Base-by-base conservation (phyloP, 352 stramenopile species). In the Elongisporangium anandrum region DNA sequence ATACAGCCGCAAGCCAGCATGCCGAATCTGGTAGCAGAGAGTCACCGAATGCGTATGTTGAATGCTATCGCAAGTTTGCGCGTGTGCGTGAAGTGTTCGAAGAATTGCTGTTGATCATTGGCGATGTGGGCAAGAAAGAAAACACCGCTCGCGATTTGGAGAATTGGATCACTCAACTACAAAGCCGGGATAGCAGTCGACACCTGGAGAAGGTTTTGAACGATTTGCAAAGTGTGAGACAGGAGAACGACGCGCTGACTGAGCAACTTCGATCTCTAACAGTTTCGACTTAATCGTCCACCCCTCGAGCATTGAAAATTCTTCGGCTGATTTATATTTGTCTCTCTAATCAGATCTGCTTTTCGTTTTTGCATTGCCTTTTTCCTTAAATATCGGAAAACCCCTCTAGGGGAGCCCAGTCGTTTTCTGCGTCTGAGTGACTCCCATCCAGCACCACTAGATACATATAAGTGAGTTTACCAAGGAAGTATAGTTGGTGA, bases 21-120 rank as follows among this genome's bases (percentile, higher is more conserved):
- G 26, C 60, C 10, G 61, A 68, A 3, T 45, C 34, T 12, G 64
- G 49, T 21, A 24, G 17, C 34, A 50, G 38, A 23, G 39, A 63
- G 15, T 19, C 24, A 2, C 21, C 16, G 12, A 76, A 66, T 22
- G 64, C 68, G n/a, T 88, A 90, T 59, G 63, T 95, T 19, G 86
- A 92, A 54, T 93, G 82, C 59, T 95, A 95, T 56, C 83, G 85
- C 52, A 87, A 91, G 58, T 93, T 96, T 59, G 84, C 81, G 1
- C 68, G 85, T 41, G 75, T 96, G 22, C 78, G 87, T 9, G 79
- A 94, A 59, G 61, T 94, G 29, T 96, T 95, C 53, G 87, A 96
- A 50, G 76, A 92, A 59, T 70, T 96, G 15, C 81, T 96, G 39
- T 9, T 73, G 21, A 72, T 85, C 22, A 61, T 90, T 5, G 66